These are phyloP conservation scores for Solanum paucissectum DNA, from an alignment of 257 asterid species.

Conservation along the genomic window DNA sequence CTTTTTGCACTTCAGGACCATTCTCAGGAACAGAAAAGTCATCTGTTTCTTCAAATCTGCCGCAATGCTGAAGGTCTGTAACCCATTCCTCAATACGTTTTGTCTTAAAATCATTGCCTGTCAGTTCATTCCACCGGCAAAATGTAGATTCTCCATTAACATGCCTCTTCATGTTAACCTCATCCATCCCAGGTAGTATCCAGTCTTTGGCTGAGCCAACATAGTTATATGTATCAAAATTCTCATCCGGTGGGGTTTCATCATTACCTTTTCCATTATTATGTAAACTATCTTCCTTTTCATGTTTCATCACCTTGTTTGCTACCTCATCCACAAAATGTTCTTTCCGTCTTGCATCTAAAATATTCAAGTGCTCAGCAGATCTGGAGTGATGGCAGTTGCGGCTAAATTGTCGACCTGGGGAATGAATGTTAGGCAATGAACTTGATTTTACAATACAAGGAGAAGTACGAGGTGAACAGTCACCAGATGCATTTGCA, in stretches of 20 bases:
- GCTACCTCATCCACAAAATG: conserved; percentile 19
- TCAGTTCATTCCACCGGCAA: conserved; percentile 35
- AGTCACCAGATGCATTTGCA: conserved; percentile 31
- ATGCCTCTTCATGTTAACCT: conserved; percentile 26
- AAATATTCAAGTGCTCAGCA: conserved; percentile 48
- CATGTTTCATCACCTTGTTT: conserved; percentile 18
- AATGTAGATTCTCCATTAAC: conserved; percentile 27
- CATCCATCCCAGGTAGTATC: conserved; percentile 60
- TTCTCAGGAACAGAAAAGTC: conserved; percentile 20
- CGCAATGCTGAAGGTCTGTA: conserved; percentile 54
- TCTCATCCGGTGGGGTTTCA: conserved; percentile 43
- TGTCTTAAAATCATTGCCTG: conserved; percentile 50
- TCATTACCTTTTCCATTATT: conserved; percentile 23
- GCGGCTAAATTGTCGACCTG: conserved; percentile 11
- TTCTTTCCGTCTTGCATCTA: conserved; percentile 33
- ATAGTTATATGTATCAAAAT: conserved; percentile 36
- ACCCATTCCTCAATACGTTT: conserved; percentile 93
- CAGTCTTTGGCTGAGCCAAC: conserved; percentile 70
- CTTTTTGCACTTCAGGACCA: conserved; percentile 18
- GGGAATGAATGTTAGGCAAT: conserved; percentile 51
- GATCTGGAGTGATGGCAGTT: conserved; percentile 43
- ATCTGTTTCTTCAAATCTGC: conserved; percentile 40
- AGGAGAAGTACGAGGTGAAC: conserved; percentile 24
- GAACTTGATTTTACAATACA: conserved; percentile 55
- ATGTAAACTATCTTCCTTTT: conserved; percentile 19